Evolutionary conservation across 805 yeast species (phyloP), one percentile per base, ranked within the genome.

Genomic region (Schizosaccharomyces lindneri): DNA sequence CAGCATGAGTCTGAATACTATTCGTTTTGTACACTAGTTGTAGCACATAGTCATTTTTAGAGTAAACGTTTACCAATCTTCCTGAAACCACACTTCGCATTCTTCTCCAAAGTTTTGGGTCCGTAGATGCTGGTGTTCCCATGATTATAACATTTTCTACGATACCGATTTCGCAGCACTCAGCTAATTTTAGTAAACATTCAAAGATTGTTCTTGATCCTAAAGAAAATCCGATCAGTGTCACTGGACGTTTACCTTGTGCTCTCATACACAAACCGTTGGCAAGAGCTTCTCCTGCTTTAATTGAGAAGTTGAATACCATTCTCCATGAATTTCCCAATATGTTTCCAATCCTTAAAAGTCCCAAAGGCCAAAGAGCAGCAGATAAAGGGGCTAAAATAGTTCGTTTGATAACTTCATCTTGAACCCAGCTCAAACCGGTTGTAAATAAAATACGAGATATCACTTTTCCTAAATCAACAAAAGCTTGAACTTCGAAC

Each of bases 281-380:
- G 27, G 66, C 66, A 13, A 64, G 63, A 27, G 63, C 66, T 21
- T 36, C 48, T 1, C 66, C 66, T 11, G 66, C 65, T 55, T 62
- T 63, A 1, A 29, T 29, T 15, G 66, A 65, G 19, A 63, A 39
- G 6, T 36, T 60, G 31, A 36, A 48, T 24, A 65, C 66, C 43
- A 64, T 59, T 39, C 59, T 63, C 66, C 66, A 64, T 7, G 66
- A 66, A 61, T 64, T 64, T 21, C 64, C 66, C 46, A 64, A 48
- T 13, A 64, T 36, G 21, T 55, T 48, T 19, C 64, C 61, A 11
- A 62, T 39, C 31, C 59, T 48, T 29, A 62, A 31, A 39, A 64
- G 60, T 15, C 61, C 62, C 31, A 63, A 29, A 15, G 66, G 66
- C 66, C 66, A 64, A 59, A 64, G 48, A 27, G 66, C 66, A 9